Base-by-base conservation (phyloP, 768 basidiomycete species). In the Gyrodon lividus region DNA sequence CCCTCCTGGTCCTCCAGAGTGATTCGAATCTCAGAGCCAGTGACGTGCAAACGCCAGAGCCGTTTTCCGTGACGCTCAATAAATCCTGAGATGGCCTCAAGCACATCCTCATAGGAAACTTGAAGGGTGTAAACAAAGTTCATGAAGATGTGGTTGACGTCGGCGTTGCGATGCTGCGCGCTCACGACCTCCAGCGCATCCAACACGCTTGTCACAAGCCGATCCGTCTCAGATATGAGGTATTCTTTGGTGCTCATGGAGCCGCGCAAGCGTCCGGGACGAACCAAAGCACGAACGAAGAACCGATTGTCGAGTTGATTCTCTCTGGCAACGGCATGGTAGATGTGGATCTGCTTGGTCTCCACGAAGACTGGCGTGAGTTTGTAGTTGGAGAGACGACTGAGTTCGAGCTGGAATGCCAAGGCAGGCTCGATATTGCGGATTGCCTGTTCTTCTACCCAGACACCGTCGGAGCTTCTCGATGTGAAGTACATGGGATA, bases 71-170 rank as follows among this genome's bases (percentile, higher is more conserved):
- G 97, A 34, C 97, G 88, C 60, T 98, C 97, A 60, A 99, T 94
- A 77, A 99, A 99, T 38, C 97, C 97, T n/a, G 95, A 87, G 51
- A 98, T 91, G 13, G 97, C 97, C 42, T 92, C 89, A 48, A 98
- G 83, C 7, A 98, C 95, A 61, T 98, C 96, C 55, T 98, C 95
- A 62, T 98, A 98, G 30, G 87, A 87, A 55, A 99, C 94, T 24
- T 87, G 83, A 40, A 99, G 86, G 67, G 90, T 92, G 80, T 98
- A 98, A 62, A 98, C 86, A 69, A 98, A 99, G 77, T 98, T 98
- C 84, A 98, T 86, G 76, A 93, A 95, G 68, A 98, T 97, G 69
- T 98, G 95, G 70, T 98, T 98, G 75, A 92, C 94, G 66, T 98
- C 96, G 4, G 96, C 90, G 59, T 88, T 92, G 54, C 95, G 84